Base-by-base conservation (phyloP, 768 basidiomycete species). In the Termitomyces bulborhizus region DNA sequence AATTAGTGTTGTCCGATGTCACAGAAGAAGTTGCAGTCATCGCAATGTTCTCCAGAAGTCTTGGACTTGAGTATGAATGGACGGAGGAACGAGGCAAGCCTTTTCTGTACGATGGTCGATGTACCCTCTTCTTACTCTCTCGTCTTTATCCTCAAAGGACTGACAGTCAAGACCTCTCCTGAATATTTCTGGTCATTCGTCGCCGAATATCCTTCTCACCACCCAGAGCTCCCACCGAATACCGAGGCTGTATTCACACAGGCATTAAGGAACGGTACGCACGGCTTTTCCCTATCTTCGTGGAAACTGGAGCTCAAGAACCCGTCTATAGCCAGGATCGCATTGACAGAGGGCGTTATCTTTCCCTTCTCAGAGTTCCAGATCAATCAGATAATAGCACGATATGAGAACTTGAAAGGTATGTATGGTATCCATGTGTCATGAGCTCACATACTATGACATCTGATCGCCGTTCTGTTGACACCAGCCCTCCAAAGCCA, bases 161-260 rank as follows among this genome's bases (percentile, higher is more conserved):
- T 75, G 36, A 52, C 58, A 27, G 51, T 66, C 21, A 67, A 66
- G 46, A 37, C 60, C 1, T 64, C 64, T 47, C 49, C 59, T 6
- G 68, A 71, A 54, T 65, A 72, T 27, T 77, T 71, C 59, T 77
- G 76, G 76, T 69, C 75, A 15, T 67, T 70, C 57, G 66, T 77
- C 39, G 71, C 73, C 31, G 76, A 75, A 59, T 76, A 71, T 55
- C 76, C 76, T 11, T 73, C 71, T 4, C 76, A 77, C 57, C 72
- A 73, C 55, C 48, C 57, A 13, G 60, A 67, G 31, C 68, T 60
- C 41, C 41, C 54, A 7, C 55, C 44, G 15, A 53, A 46, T 46
- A 36, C 55, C 26, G 55, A 52, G 39, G 26, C 29, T 15, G 32
- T 5, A 1, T 51, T 59, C 13, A 52, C 27, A 16, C 46, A 46